Evolutionary conservation across 345 rosid genomes (phyloP), one percentile per base, ranked within the genome.

Genomic region (Angophora floribunda): DNA sequence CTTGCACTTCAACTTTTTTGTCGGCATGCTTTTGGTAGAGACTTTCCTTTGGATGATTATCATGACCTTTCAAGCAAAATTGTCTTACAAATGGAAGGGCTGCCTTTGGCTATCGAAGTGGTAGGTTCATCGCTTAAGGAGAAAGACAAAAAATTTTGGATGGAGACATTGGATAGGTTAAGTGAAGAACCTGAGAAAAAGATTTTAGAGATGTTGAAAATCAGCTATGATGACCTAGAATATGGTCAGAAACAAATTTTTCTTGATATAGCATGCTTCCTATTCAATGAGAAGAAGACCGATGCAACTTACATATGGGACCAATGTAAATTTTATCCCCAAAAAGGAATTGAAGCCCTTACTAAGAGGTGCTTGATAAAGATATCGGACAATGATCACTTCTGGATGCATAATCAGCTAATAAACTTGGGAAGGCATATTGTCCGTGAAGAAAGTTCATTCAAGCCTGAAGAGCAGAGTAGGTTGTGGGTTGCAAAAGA

Each of bases 251-350:
- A 87, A 28, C 51, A 87, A 24, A 87, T 87, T 7, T 87, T 79
- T 80, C 89, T 87, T 0, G 89, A 87, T 26, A 87, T 87, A 87
- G 89, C 89, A 14, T 87, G 89, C 53, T 41, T 87, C 13, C 7
- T 61, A 0, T 51, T 41, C 14, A 50, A 53, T 32, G 50, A 44
- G 26, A 55, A 87, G 21, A 87, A 24, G n/a, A 26, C 65, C 0
- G 30, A 51, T 49, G 32, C 89, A 22, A 6, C 26, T 9, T 87
- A 52, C 41, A 80, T 80, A 28, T 87, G 89, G 89, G 52, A 4
- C 0, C 0, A 2, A 0, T 80, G 67, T 52, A 7, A 26, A 4
- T 55, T 78, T 26, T 52, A 4, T 17, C 89, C 86, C 1, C 16
- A 2, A 41, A 0, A 0, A 21, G 67, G 32, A 12, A 52, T 87